Evolutionary conservation across 768 basidiomycete genomes (phyloP).

Genomic region (Sporobolomyces roseus): DNA sequence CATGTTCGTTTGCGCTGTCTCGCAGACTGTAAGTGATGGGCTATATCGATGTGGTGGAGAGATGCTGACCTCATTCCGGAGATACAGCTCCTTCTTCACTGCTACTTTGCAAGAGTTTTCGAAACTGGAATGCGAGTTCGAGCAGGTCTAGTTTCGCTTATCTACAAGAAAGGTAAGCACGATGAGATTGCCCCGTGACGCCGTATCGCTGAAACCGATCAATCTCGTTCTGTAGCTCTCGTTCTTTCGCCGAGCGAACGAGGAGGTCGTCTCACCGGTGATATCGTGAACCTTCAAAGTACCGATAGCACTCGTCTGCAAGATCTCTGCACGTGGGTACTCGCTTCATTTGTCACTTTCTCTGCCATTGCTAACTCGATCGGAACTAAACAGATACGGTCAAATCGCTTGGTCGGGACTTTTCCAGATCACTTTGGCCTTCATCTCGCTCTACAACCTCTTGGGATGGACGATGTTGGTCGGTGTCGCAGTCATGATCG

Average conservation of each 20-base stretch:
- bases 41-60: no score
- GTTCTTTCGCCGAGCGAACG: conserved; percentile 81
- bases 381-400: conserved; percentile 53
- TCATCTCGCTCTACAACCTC: conserved; percentile 80
- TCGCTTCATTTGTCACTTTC: background rate
- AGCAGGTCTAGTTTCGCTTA: conserved; percentile 65
- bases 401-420: conserved; percentile 81
- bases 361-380: background rate
- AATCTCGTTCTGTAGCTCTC: conserved; percentile 48
- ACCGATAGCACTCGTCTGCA: conserved; percentile 44
- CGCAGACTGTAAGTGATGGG: conserved; percentile 61
- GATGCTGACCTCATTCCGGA: background rate
- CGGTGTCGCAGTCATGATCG: conserved; percentile 47
- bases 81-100: conserved; percentile 45
- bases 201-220: background rate
- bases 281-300: conserved; percentile 91
- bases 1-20: conserved; percentile 78
- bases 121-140: conserved; percentile 79
- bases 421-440: conserved; percentile 83
- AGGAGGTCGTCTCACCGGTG: conserved; percentile 69
- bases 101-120: conserved; percentile 43
- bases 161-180: conserved; percentile 40
- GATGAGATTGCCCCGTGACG: background rate
- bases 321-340: conserved; percentile 24
- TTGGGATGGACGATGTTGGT: conserved; percentile 54